Evolutionary conservation across 768 basidiomycete genomes (phyloP).

Genomic region (Leccinum imitatum): DNA sequence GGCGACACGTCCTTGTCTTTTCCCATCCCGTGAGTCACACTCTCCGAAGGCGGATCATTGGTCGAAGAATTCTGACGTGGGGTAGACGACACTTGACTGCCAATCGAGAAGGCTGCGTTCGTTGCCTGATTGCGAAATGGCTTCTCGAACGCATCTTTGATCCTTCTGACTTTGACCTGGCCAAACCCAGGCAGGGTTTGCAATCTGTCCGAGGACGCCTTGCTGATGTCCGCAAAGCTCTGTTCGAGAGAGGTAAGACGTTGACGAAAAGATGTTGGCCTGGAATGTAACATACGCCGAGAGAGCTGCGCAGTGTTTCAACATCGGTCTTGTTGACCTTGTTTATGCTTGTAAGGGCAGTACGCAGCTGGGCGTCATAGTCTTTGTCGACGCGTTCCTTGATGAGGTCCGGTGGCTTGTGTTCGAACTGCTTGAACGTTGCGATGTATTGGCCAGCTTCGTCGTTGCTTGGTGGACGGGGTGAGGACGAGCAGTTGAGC

Average conservation of each 20-base stretch:
- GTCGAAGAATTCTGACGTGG: slow-evolving; percentile 1
- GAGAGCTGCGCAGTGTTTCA: slow-evolving; percentile 85
- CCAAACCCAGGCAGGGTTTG: slow-evolving; percentile 90
- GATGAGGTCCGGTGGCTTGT: slow-evolving; percentile 90
- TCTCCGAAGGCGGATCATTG: neutral
- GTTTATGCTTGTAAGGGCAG: slow-evolving; percentile 81
- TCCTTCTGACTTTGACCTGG: slow-evolving; percentile 87
- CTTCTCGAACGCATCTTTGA: slow-evolving; percentile 88
- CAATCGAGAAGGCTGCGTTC: slow-evolving; percentile 38
- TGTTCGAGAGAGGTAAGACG: slow-evolving; percentile 32
- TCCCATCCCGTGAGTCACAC: slow-evolving; percentile 4
- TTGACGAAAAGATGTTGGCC: neutral
- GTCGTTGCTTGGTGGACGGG: slow-evolving; percentile 55
- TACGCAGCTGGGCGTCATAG: slow-evolving; percentile 77
- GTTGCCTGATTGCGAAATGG: slow-evolving; percentile 76
- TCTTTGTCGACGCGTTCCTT: slow-evolving; percentile 93
- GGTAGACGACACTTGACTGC: slow-evolving; percentile 23
- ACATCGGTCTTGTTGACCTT: slow-evolving; percentile 99
- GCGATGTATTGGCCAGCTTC: slow-evolving; percentile 92
- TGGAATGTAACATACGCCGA: slow-evolving; percentile 63
- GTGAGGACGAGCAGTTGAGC: slow-evolving; percentile 4
- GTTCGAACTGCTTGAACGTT: slow-evolving; percentile 91
- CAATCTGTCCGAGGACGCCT: slow-evolving; percentile 69
- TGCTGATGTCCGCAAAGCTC: slow-evolving; percentile 85
- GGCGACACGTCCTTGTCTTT: slow-evolving; percentile 25